Percentiles rank a stretch among this genome's conserved stretches.
phyloP scores from a whole-genome alignment of 1,284 basidiomycete genomes.

The Ustilago shanxiensis region DNA sequence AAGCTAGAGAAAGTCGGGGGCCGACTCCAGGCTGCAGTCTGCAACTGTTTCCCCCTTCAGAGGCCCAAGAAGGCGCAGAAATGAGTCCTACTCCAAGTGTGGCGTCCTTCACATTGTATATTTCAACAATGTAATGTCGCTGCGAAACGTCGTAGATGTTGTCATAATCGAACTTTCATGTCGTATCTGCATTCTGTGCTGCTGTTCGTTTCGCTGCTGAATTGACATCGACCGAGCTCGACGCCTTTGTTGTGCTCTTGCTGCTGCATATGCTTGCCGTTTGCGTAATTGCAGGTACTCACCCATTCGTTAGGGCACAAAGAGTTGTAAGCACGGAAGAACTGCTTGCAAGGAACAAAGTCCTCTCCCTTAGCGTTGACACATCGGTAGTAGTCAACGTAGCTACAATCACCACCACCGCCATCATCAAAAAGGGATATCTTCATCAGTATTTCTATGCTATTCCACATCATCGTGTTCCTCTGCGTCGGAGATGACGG shows the following conservation, averaged over 20 bases:
- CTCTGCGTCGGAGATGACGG: neutral
- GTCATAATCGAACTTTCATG: no score
- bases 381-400: conserved; percentile 91
- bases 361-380: conserved; percentile 97
- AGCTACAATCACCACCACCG: conserved; percentile 37
- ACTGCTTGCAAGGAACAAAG: conserved; percentile 97
- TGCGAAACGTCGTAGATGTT: no score
- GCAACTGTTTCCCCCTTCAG: no score
- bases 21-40: no score
- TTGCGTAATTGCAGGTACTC: conserved; percentile 50
- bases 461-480: neutral
- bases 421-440: neutral
- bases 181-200: no score
- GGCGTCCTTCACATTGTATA: no score
- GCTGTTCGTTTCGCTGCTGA: neutral
- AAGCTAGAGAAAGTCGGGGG: no score
- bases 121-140: no score
- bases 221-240: neutral
- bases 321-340: conserved; percentile 95
- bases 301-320: conserved; percentile 83
- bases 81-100: no score
- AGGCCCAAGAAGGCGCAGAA: no score
- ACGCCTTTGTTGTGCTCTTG: neutral
- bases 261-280: neutral
- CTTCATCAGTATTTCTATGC: conserved; percentile 1